phyloP scores from a whole-genome alignment of 1,139 yeast species.

The Hemisphaericaspora xylanilytica region DNA sequence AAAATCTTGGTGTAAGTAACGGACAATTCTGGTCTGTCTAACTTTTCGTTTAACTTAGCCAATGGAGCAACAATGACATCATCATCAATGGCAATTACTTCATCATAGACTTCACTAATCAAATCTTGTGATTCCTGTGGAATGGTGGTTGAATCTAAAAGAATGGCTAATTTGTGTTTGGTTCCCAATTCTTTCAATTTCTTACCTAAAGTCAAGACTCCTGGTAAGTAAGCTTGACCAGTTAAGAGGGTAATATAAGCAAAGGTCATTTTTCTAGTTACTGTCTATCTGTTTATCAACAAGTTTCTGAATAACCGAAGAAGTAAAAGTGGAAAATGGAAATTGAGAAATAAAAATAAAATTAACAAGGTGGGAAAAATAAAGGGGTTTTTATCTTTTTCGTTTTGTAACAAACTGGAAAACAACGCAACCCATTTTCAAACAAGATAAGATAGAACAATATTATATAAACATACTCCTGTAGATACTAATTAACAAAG shows the following conservation, averaged over 20 bases:
- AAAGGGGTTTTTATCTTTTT: too few species aligned
- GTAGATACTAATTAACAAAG: too few species aligned
- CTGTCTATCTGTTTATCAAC: too few species aligned
- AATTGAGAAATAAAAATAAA: too few species aligned
- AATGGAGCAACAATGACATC: conserved; percentile 20
- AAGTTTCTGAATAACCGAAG: neutral
- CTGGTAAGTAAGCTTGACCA: conserved; percentile 29
- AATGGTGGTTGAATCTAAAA: conserved; percentile 20
- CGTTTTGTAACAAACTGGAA: too few species aligned
- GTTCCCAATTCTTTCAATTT: conserved; percentile 22
- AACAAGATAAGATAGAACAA: too few species aligned
- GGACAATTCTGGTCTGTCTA: conserved; percentile 29
- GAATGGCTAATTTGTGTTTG: conserved; percentile 20
- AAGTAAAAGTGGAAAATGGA: neutral
- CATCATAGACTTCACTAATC: conserved; percentile 23
- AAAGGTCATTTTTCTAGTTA: conserved; percentile 14
- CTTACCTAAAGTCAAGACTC: conserved; percentile 29
- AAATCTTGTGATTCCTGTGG: conserved; percentile 19
- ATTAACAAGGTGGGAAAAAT: too few species aligned
- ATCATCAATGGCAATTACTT: conserved; percentile 24
- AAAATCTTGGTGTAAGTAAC: conserved; percentile 28
- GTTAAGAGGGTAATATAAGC: conserved; percentile 33
- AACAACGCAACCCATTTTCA: too few species aligned
- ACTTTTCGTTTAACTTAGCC: conserved; percentile 18
- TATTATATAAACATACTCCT: too few species aligned